Percentiles rank a stretch among this genome's conserved stretches.
Evolutionary conservation across 148 eudicot genomes (phyloP).

Genomic region (Linanthus parryae): DNA sequence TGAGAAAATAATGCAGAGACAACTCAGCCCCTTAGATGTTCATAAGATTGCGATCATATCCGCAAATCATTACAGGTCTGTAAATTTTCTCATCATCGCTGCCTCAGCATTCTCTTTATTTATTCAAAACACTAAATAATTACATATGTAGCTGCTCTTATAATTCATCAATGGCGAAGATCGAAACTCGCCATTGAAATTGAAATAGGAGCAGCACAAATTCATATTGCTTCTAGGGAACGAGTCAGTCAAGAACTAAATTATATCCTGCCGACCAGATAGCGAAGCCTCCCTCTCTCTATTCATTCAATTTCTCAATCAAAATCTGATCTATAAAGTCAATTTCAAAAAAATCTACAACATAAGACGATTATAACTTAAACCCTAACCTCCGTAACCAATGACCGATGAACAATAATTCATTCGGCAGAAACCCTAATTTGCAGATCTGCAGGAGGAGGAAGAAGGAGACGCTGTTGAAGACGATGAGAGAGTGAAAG

Average conservation of each 20-base stretch:
- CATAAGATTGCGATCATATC: conserved; percentile 26
- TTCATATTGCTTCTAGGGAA: conserved; percentile 27
- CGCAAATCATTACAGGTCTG: conserved; percentile 35
- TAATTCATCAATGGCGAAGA: neutral
- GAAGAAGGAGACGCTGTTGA: too few relatives aligned
- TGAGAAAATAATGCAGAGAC: too few relatives aligned
- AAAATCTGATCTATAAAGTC: too few relatives aligned
- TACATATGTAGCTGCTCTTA: conserved; percentile 17
- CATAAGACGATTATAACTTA: too few relatives aligned
- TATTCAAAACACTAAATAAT: neutral
- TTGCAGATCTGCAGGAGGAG: too few relatives aligned
- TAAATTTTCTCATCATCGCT: conserved; percentile 14
- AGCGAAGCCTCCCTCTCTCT: conserved; percentile 22
- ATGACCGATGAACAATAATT: too few relatives aligned
- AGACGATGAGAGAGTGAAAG: too few relatives aligned
- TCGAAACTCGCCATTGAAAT: neutral
- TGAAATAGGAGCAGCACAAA: conserved; percentile 17
- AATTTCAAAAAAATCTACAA: too few relatives aligned
- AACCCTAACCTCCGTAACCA: too few relatives aligned
- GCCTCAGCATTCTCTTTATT: neutral
- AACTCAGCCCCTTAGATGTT: conserved; percentile 35
- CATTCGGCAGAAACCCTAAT: too few relatives aligned
- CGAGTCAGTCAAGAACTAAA: conserved; percentile 20
- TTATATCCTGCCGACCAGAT: conserved; percentile 23
- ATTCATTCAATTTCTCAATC: too few relatives aligned